Conservation (phyloP, 306 rosid genomes). For the Sesbania bispinosa region DNA sequence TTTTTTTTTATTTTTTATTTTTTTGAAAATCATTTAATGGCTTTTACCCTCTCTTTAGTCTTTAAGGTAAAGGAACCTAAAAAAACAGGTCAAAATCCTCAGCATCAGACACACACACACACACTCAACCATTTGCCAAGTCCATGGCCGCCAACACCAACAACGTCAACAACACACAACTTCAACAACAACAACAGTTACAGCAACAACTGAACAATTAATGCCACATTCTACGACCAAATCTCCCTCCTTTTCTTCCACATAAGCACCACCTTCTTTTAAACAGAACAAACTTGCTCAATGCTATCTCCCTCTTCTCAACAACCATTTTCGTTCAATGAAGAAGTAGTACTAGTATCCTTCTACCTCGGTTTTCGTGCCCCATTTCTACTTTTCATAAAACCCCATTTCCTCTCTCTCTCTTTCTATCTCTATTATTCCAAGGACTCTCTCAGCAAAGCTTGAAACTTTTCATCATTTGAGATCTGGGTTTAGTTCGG, state of each 20-base stretch:
- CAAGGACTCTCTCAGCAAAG: conserved; percentile 31
- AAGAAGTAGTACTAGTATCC: no score
- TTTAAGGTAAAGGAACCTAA: conserved; percentile 15
- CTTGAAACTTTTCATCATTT: conserved; percentile 39
- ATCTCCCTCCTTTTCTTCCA: conserved; percentile 21
- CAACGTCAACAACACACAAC: background rate
- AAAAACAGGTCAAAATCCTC: conserved; percentile 46
- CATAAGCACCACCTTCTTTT: background rate
- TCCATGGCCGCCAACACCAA: conserved; percentile 55
- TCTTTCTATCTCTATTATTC: conserved; percentile 3
- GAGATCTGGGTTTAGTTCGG: conserved; percentile 67
- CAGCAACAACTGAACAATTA: background rate
- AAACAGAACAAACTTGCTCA: background rate
- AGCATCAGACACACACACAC: background rate
- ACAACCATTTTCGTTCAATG: background rate
- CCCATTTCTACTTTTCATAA: conserved; percentile 50
- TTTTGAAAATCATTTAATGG: conserved; percentile 8
- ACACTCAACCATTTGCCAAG: background rate
- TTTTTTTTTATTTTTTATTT: conserved; percentile 16
- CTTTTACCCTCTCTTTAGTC: conserved; percentile 39
- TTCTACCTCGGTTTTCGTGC: conserved; percentile 59
- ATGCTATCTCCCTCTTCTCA: background rate
- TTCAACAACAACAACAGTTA: conserved; percentile 1
- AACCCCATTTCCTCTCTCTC: conserved; percentile 43
- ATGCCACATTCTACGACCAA: background rate